Percentiles rank a stretch among this genome's conserved stretches.
phyloP scores from a whole-genome alignment of 2,329 filamentous ascomycete species.

The Xylariaceae sp. region DNA sequence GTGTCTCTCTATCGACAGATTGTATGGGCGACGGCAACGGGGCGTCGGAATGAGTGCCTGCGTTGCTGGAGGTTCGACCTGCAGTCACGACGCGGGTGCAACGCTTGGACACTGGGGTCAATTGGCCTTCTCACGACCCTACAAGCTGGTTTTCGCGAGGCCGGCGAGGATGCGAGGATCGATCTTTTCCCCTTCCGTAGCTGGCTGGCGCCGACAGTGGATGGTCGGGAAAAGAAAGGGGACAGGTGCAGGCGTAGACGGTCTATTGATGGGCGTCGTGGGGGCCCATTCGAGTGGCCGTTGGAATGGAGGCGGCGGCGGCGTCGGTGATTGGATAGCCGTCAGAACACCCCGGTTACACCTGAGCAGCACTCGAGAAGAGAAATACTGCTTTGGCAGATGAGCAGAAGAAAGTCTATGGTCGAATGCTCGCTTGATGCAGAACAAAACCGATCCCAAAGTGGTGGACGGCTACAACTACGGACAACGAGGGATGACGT shows the following conservation, averaged over 20 bases:
- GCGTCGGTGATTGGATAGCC: conserved; percentile 21
- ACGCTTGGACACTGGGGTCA: conserved; percentile 16
- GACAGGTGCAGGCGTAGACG: conserved; percentile 24
- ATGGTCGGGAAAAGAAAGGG: conserved; percentile 18
- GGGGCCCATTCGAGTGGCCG: conserved; percentile 25
- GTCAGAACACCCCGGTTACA: conserved; percentile 7
- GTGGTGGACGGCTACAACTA: too few species aligned
- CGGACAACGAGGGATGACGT: too few species aligned
- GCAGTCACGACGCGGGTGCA: conserved; percentile 25
- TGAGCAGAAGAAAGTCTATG: too few species aligned
- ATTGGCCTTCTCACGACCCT: conserved; percentile 25
- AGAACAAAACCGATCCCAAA: too few species aligned
- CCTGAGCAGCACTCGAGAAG: not conserved
- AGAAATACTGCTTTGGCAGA: too few species aligned
- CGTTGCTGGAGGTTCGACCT: conserved; percentile 23
- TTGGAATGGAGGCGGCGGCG: conserved; percentile 18
- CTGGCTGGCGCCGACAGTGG: conserved; percentile 16
- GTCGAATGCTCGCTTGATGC: too few species aligned
- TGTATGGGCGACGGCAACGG: conserved; percentile 23
- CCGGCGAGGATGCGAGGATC: conserved; percentile 6
- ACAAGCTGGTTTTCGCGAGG: conserved; percentile 21
- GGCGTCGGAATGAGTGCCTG: conserved; percentile 26
- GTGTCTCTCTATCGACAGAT: conserved; percentile 24
- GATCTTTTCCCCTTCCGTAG: conserved; percentile 23
- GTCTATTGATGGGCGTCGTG: conserved; percentile 23